These are phyloP conservation scores for Takakia lepidozioides DNA, from an alignment of 225 moss, liverwort and hornwort genomes.

Conservation along the genomic window DNA sequence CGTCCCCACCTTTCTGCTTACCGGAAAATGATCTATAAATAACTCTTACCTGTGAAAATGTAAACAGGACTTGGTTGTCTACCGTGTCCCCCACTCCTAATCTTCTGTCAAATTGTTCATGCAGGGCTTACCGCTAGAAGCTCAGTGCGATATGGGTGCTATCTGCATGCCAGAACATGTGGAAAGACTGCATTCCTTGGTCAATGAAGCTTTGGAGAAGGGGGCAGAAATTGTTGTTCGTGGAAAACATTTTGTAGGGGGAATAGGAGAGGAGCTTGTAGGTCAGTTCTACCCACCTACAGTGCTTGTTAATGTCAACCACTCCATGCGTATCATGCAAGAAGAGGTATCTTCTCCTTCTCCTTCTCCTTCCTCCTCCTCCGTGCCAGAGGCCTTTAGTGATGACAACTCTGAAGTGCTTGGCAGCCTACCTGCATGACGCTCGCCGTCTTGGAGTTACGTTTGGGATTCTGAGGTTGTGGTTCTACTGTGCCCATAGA, in stretches of 20 bases:
- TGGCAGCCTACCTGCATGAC: no score
- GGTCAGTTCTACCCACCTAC: slow-evolving; percentile 49
- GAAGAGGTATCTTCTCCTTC: slow-evolving; percentile 27
- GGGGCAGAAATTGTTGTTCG: slow-evolving; percentile 45
- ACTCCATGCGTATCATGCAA: slow-evolving; percentile 47
- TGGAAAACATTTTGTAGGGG: slow-evolving; percentile 17
- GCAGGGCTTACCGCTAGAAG: slow-evolving; percentile 42
- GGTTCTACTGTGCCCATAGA: no score
- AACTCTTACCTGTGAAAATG: no score
- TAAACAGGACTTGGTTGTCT: neutral
- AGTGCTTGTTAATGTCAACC: slow-evolving; percentile 38
- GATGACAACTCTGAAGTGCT: no score
- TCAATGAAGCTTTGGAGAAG: slow-evolving; percentile 25
- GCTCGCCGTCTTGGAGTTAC: no score
- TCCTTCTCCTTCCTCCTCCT: neutral
- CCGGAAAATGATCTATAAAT: no score
- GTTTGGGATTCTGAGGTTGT: no score
- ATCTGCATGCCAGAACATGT: slow-evolving; percentile 42
- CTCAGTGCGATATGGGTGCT: slow-evolving; percentile 41
- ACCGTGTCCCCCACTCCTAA: neutral
- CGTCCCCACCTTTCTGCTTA: no score
- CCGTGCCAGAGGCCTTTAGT: no score
- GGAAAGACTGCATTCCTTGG: slow-evolving; percentile 33
- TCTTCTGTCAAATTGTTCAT: neutral
- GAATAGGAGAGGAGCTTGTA: slow-evolving; percentile 19